These are phyloP conservation scores for Metarhizium rileyi DNA, from an alignment of 2,329 filamentous ascomycete species.

Conservation along the genomic window DNA sequence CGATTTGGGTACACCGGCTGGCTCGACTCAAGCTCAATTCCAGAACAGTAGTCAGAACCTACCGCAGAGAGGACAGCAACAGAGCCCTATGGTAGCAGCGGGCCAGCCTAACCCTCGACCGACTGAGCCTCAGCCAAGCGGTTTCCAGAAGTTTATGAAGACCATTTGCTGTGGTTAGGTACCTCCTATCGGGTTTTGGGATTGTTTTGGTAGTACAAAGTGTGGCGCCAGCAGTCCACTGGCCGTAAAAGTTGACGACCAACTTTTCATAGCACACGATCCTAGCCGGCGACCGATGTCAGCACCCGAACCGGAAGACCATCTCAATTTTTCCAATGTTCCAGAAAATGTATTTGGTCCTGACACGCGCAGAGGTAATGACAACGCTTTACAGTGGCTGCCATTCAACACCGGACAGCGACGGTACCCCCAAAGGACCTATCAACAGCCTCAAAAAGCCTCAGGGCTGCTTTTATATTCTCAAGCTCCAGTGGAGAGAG, in stretches of 20 bases:
- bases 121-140: slow-evolving; percentile 64
- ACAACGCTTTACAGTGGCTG: neutral
- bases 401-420: neutral
- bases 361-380: neutral
- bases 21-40: slow-evolving; percentile 91
- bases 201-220: slow-evolving; percentile 20
- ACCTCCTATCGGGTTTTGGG: slow-evolving; percentile 13
- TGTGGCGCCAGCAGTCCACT: slow-evolving; percentile 17
- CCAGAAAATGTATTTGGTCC: neutral
- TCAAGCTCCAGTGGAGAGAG: neutral
- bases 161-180: slow-evolving; percentile 76
- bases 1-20: slow-evolving; percentile 74
- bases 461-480: neutral
- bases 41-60: slow-evolving; percentile 91
- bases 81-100: slow-evolving; percentile 46
- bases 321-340: neutral
- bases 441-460: neutral
- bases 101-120: slow-evolving; percentile 45
- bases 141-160: slow-evolving; percentile 90
- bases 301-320: neutral
- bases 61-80: slow-evolving; percentile 52
- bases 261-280: neutral
- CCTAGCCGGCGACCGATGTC: neutral
- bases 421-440: slow-evolving; percentile 7
- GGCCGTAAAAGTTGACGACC: slow-evolving; percentile 5